These are phyloP conservation scores for Grosmannia huntii DNA, from an alignment of 2,329 filamentous ascomycete genomes.

Conservation along the genomic window DNA sequence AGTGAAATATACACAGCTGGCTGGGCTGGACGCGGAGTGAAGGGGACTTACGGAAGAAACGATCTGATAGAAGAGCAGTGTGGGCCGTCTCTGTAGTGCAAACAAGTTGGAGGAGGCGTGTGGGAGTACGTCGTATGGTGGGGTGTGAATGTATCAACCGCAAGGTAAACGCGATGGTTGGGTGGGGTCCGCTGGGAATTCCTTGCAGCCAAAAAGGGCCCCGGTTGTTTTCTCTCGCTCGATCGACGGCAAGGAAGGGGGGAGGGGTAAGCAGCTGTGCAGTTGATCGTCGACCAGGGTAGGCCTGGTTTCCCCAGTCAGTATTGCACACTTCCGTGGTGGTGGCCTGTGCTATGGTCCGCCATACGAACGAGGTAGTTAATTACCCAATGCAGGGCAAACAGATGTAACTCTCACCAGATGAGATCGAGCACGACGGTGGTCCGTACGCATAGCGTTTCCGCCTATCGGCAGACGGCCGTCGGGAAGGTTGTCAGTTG, in stretches of 20 bases:
- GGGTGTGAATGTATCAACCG: background rate
- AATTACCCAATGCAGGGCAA: background rate
- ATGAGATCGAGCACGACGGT: background rate
- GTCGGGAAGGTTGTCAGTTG: background rate
- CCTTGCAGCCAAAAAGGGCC: background rate
- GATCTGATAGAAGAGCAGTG: background rate
- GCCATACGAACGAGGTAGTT: background rate
- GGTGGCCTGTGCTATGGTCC: background rate
- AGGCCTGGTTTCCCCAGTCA: background rate
- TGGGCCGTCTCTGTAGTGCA: background rate
- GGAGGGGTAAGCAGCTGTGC: background rate
- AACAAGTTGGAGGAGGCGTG: background rate
- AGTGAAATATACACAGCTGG: too few relatives aligned
- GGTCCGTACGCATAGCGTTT: background rate
- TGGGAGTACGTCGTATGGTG: background rate
- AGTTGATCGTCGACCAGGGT: background rate
- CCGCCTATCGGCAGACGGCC: background rate
- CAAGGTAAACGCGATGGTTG: background rate
- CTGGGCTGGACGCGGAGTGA: background rate
- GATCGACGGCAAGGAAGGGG: conserved; percentile 1
- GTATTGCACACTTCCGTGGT: background rate
- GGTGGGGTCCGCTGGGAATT: background rate
- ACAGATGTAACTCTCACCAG: background rate
- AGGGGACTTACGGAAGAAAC: background rate
- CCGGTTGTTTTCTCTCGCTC: background rate